Base-by-base conservation (phyloP, 352 stramenopile species). In the Pythium biforme region DNA sequence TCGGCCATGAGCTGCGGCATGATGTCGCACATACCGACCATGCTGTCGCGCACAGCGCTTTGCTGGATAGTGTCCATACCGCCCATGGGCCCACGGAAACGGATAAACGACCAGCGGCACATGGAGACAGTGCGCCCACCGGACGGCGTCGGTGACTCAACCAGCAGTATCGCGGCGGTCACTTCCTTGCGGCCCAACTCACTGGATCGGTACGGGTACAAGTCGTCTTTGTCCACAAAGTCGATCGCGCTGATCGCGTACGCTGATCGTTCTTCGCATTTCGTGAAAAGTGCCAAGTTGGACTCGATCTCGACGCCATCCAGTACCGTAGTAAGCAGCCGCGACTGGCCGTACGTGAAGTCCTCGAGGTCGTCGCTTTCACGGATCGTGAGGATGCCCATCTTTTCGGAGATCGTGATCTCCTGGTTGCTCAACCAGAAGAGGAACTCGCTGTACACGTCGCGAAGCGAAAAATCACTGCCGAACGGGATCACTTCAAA, bases 141-240 rank as follows among this genome's bases (percentile, higher is more conserved):
- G 1, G 29, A 22, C 4, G 20, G 27, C 3, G 48, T 62, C 15
- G 45, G 22, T 2, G 40, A 17, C n/a, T 62, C 55, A 19, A 49
- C 46, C 15, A 62, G 9, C 22, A 62, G n/a, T 0, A 62, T 27
- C 15, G 31, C 46, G 3, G 11, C 34, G 11, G 41, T 57, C 23
- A 60, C 15, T 22, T 66, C 59, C 25, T 59, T 66, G 15, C 49
- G 59, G 15, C 34, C 50, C 12, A 27, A 47, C 17, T 45, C 27
- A 6, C 26, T 25, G 23, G 41, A 27, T 19, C 46, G 55, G 55
- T 55, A 62, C 23, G 55, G 55, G 25, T 62, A 37, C 45, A 62
- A 40, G 9, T 59, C 49, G 39, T 66, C 59, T 9, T 66, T 39
- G 40, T 66, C 59, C 4, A 66, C 59, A 37, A 34, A 66, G n/a